Evolutionary conservation across 257 asterid species (phyloP), one percentile per base, ranked within the genome.

Genomic region (Plantago ovata): DNA sequence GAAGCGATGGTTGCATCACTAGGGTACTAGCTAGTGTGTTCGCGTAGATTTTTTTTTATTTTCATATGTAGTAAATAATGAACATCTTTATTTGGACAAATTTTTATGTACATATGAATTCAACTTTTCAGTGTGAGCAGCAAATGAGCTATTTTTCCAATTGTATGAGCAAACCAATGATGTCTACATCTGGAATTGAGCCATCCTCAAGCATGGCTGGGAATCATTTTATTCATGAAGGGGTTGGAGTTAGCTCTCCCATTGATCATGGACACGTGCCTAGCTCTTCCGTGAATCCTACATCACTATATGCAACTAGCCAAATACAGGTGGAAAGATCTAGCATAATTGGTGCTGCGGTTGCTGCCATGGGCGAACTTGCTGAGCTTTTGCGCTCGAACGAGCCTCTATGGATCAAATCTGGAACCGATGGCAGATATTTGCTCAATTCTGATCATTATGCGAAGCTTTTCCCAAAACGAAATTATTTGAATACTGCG

Each of bases 341-440:
- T 11, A 18, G 4, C 19, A 66, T 82, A 16, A 38, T 82, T 50
- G 81, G 75, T 57, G 58, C 74, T 10, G 75, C 77, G 14, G 21
- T 61, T 23, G 56, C 12, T 9, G 89, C 95, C 60, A 73, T 75
- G 71, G 69, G 68, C 53, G 95, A 89, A 56, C 73, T 89, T 24
- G 13, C 74, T 18, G 76, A 79, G 56, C 90, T 89, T 54, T 43
- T 84, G 8, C 75, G 58, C 50, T 48, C 66, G 43, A 76, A 82
- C 20, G 90, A 82, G 65, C 86, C 95, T 2, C 38, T 89, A 13
- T 86, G 93, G 95, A 50, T 71, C 13, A 72, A 69, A 56, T 66
- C 86, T 45, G 9, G 71, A 1, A 24, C 40, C 12, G 79, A 80
- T 41, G 90, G 82, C 48, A 69, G 84, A 46, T 70, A 44, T 33